Evolutionary conservation across 805 yeast species (phyloP).

Genomic region (Lachancea quebecensis): DNA sequence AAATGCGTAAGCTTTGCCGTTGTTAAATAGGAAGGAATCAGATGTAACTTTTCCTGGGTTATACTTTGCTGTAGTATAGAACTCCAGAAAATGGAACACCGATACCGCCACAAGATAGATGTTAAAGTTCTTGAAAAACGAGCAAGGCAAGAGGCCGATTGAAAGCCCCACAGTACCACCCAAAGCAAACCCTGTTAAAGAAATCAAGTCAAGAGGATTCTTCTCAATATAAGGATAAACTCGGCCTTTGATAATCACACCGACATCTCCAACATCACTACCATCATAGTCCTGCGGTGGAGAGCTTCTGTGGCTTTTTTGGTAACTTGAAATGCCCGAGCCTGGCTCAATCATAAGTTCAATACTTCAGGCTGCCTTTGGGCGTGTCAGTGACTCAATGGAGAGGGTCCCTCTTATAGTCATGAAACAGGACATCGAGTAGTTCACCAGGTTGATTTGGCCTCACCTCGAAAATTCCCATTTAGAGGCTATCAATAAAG

Average conservation of each 20-base stretch:
- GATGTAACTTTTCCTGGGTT: slow-evolving; percentile 59
- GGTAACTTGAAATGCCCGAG: too few species aligned
- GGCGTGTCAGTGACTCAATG: too few species aligned
- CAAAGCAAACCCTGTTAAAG: slow-evolving; percentile 38
- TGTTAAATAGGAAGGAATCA: slow-evolving; percentile 63
- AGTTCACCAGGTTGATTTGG: too few species aligned
- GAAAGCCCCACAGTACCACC: slow-evolving; percentile 41
- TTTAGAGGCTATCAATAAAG: too few species aligned
- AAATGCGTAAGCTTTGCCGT: slow-evolving; percentile 49
- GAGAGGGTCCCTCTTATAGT: too few species aligned
- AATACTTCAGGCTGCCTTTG: too few species aligned
- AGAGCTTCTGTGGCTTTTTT: neutral
- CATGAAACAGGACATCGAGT: too few species aligned
- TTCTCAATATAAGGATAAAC: slow-evolving; percentile 31
- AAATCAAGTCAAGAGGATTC: slow-evolving; percentile 39
- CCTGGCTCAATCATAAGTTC: too few species aligned
- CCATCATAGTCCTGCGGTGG: neutral
- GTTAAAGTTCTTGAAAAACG: slow-evolving; percentile 32
- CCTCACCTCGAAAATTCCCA: too few species aligned
- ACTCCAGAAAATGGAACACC: slow-evolving; percentile 77
- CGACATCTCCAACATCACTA: slow-evolving; percentile 2
- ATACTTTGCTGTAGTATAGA: slow-evolving; percentile 66
- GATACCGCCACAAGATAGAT: slow-evolving; percentile 48
- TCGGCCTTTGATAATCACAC: slow-evolving; percentile 9
- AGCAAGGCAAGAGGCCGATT: slow-evolving; percentile 24